Evolutionary conservation across 75 land plant species (phyloP).

Genomic region (Cryptomeria japonica): DNA sequence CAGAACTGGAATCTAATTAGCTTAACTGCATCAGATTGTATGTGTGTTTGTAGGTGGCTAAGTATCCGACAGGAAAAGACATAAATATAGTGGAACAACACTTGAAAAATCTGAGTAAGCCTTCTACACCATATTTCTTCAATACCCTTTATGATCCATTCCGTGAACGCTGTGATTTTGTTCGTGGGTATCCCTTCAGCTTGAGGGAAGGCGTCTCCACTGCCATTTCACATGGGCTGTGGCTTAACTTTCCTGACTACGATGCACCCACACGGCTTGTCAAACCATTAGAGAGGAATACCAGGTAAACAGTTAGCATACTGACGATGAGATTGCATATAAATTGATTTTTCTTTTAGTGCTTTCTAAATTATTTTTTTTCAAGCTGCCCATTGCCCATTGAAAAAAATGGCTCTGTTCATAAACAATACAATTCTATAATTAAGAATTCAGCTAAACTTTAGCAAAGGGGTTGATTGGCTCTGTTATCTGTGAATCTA

Average conservation of each 20-base stretch:
- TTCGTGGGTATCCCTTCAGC: slow-evolving; percentile 49
- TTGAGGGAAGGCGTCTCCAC: slow-evolving; percentile 35
- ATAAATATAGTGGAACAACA: slow-evolving; percentile 56
- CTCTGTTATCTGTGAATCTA: too few relatives aligned
- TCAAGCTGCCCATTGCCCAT: too few relatives aligned
- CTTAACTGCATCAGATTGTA: background rate
- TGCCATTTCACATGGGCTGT: slow-evolving; percentile 46
- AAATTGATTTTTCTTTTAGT: background rate
- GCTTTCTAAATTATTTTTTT: too few relatives aligned
- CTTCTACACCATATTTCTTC: slow-evolving; percentile 46
- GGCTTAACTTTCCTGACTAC: slow-evolving; percentile 51
- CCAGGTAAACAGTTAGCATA: slow-evolving; percentile 20
- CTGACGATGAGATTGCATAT: background rate
- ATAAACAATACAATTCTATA: too few relatives aligned
- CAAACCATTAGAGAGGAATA: slow-evolving; percentile 50
- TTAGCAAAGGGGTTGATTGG: too few relatives aligned
- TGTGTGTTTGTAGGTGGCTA: slow-evolving; percentile 38
- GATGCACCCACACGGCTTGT: slow-evolving; percentile 65
- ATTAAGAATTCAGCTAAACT: too few relatives aligned
- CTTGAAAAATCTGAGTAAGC: slow-evolving; percentile 31
- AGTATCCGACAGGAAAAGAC: slow-evolving; percentile 49
- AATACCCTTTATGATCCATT: slow-evolving; percentile 49
- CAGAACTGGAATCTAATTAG: background rate
- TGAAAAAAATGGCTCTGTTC: too few relatives aligned
- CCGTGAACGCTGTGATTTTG: slow-evolving; percentile 43